Evolutionary conservation across 116 monocot species (phyloP).

Genomic region (Papilionanthe hybrid): DNA sequence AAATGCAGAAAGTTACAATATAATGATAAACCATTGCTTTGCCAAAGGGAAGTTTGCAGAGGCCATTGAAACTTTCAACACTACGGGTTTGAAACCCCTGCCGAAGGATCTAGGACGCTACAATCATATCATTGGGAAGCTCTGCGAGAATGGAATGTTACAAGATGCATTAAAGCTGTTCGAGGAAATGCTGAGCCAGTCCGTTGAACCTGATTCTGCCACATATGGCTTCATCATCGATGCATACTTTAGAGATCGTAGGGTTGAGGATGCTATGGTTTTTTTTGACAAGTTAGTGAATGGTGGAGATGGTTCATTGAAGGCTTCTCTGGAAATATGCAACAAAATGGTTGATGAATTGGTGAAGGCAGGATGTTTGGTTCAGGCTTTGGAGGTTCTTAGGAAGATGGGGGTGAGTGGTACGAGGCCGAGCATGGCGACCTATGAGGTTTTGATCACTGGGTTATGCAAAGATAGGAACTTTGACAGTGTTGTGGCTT

Average conservation of each 20-base stretch:
- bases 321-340: slow-evolving; percentile 46
- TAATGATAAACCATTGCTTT: slow-evolving; percentile 79
- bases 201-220: slow-evolving; percentile 10
- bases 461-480: slow-evolving; percentile 51
- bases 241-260: slow-evolving; percentile 20
- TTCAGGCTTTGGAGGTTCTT: slow-evolving; percentile 40
- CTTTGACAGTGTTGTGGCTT: slow-evolving; percentile 40
- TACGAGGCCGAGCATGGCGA: slow-evolving; percentile 35
- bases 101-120: slow-evolving; percentile 65
- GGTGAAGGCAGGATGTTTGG: slow-evolving; percentile 37
- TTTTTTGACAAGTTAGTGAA: slow-evolving; percentile 45
- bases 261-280: slow-evolving; percentile 38
- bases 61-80: slow-evolving; percentile 65
- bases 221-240: slow-evolving; percentile 7
- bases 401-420: slow-evolving; percentile 58
- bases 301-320: slow-evolving; percentile 34
- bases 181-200: slow-evolving; percentile 10
- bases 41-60: slow-evolving; percentile 45
- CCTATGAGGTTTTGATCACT: slow-evolving; percentile 59
- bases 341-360: slow-evolving; percentile 63
- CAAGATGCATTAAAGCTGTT: slow-evolving; percentile 9
- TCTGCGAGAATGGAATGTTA: slow-evolving; percentile 8
- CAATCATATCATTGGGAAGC: slow-evolving; percentile 54
- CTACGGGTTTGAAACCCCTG: slow-evolving; percentile 45
- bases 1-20: slow-evolving; percentile 32